phyloP scores from a whole-genome alignment of 2,329 filamentous ascomycete species.

The Botrytis cinerea region DNA sequence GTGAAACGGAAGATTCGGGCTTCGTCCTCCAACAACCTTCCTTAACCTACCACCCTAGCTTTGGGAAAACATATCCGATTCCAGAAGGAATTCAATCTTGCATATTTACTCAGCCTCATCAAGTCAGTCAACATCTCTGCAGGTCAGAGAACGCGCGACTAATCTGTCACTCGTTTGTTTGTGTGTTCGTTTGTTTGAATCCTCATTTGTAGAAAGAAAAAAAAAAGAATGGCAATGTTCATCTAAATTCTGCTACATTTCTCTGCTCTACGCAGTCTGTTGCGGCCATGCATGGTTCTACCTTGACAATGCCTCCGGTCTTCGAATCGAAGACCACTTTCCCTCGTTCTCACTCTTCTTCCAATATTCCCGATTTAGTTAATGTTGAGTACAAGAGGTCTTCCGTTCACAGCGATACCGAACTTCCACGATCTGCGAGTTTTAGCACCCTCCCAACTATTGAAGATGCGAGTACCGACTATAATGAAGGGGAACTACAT shows the following conservation, averaged over 20 bases:
- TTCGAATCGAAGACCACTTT: constrained; percentile 37
- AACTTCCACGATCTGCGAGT: constrained; percentile 57
- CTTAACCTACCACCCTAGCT: not conserved
- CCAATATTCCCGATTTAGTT: constrained; percentile 38
- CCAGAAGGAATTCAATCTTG: not conserved
- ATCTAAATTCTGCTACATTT: constrained; percentile 20
- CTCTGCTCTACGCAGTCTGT: constrained; percentile 28
- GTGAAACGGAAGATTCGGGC: constrained; percentile 19
- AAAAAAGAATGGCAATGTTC: constrained; percentile 20
- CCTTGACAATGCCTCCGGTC: constrained; percentile 39
- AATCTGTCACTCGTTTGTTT: constrained; percentile 13
- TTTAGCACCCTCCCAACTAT: constrained; percentile 55
- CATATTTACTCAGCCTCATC: constrained; percentile 19
- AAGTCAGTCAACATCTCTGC: constrained; percentile 19
- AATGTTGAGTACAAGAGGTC: constrained; percentile 36
- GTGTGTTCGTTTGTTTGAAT: constrained; percentile 6
- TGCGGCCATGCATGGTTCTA: constrained; percentile 39
- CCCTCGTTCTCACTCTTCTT: constrained; percentile 42
- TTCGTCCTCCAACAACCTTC: not conserved
- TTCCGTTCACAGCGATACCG: constrained; percentile 30
- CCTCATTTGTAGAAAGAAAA: not conserved
- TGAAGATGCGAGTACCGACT: constrained; percentile 29
- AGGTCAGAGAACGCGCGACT: constrained; percentile 21
- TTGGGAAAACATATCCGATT: constrained; percentile 4
- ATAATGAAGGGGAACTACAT: constrained; percentile 31